phyloP scores from a whole-genome alignment of 2,329 filamentous ascomycete species.

The Diaporthe destruens region DNA sequence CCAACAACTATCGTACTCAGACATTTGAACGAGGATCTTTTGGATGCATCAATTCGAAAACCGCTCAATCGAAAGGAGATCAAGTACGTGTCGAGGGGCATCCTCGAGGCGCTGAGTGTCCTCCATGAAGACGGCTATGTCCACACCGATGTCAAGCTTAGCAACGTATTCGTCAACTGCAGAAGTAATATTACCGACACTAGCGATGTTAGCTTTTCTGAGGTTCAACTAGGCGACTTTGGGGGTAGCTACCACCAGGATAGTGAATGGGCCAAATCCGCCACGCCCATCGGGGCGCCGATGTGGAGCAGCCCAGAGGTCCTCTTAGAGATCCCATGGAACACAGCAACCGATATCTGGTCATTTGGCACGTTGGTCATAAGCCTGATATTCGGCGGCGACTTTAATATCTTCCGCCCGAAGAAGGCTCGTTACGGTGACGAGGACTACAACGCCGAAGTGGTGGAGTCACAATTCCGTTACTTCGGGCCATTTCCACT shows the following conservation, averaged over 20 bases:
- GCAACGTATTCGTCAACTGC: constrained; percentile 47
- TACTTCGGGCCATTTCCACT: constrained; percentile 27
- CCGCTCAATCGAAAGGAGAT: constrained; percentile 47
- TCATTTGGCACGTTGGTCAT: constrained; percentile 28
- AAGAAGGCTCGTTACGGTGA: constrained; percentile 28
- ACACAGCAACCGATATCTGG: constrained; percentile 22
- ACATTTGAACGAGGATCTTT: constrained; percentile 46
- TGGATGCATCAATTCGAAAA: constrained; percentile 46
- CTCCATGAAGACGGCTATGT: constrained; percentile 46
- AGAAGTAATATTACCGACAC: constrained; percentile 17
- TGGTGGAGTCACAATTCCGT: constrained; percentile 27
- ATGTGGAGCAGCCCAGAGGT: constrained; percentile 32
- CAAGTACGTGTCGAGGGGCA: constrained; percentile 45
- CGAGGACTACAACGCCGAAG: constrained; percentile 25
- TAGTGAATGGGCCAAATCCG: constrained; percentile 26
- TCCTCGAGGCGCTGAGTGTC: constrained; percentile 45
- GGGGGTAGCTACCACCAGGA: constrained; percentile 40
- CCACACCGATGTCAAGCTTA: constrained; percentile 48
- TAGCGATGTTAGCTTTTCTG: constrained; percentile 43
- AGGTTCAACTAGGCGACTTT: constrained; percentile 47
- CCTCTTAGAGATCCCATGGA: constrained; percentile 23
- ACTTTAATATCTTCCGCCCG: constrained; percentile 27
- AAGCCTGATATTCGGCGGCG: constrained; percentile 28
- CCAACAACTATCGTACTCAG: constrained; percentile 19
- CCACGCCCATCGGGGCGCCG: constrained; percentile 11